These are phyloP conservation scores for Euphrasia confusa DNA, from an alignment of 257 asterid species.

Conservation along the genomic window DNA sequence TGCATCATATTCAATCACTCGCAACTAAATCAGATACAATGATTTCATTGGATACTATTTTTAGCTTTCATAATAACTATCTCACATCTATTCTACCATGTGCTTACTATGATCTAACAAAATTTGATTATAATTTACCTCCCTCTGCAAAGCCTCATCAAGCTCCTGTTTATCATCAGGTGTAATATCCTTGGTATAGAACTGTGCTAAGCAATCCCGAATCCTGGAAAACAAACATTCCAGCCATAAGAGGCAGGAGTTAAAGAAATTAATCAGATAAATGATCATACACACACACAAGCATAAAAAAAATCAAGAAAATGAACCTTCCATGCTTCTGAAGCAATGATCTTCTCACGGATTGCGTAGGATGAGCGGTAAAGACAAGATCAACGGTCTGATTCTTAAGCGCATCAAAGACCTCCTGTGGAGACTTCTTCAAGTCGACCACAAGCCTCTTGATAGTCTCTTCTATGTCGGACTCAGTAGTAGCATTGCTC, in stretches of 20 bases:
- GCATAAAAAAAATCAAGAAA: not conserved
- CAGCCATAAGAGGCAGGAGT: slow-evolving; percentile 3
- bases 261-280: slow-evolving; percentile 4
- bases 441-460: slow-evolving; percentile 47
- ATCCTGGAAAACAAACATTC: slow-evolving; percentile 34
- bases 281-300: not conserved
- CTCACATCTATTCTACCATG: not conserved
- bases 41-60: not conserved
- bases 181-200: slow-evolving; percentile 46
- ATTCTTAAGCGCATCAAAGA: slow-evolving; percentile 56
- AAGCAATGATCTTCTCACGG: slow-evolving; percentile 54
- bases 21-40: not conserved
- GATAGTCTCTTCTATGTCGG: slow-evolving; percentile 58
- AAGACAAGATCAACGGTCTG: slow-evolving; percentile 60
- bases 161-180: slow-evolving; percentile 65
- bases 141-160: slow-evolving; percentile 55
- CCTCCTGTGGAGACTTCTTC: slow-evolving; percentile 58
- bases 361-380: slow-evolving; percentile 60
- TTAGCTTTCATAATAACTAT: not conserved
- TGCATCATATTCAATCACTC: not conserved
- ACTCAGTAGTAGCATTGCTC: slow-evolving; percentile 57
- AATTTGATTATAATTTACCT: slow-evolving; percentile 29
- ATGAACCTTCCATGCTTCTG: slow-evolving; percentile 57
- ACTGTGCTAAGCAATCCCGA: slow-evolving; percentile 48
- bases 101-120: slow-evolving; percentile 8